phyloP scores from a whole-genome alignment of 805 yeast species.

The Yarrowia sp. region DNA sequence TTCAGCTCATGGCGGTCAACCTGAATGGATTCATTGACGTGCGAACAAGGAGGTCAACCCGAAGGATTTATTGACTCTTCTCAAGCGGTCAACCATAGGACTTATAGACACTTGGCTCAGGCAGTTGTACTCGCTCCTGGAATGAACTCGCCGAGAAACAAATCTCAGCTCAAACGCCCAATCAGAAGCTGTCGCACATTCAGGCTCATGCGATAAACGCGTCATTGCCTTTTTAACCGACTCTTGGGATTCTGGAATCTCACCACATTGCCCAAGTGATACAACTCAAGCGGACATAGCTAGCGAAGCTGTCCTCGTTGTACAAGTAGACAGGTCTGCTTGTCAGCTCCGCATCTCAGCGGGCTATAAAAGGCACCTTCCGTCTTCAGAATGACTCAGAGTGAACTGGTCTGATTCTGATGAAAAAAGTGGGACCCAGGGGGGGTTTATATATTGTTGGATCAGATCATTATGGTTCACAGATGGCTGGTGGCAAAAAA shows the following conservation, averaged over 20 bases:
- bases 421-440: background rate
- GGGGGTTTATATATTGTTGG: background rate
- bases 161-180: background rate
- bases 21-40: background rate
- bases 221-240: background rate
- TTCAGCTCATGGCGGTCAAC: background rate
- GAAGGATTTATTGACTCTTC: background rate
- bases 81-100: background rate
- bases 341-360: background rate
- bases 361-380: background rate
- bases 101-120: background rate
- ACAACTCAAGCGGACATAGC: background rate
- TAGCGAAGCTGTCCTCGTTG: background rate
- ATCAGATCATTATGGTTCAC: background rate
- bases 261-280: background rate
- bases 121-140: background rate
- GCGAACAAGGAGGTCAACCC: background rate
- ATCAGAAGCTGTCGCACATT: background rate
- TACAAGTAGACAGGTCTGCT: too few species aligned
- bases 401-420: background rate
- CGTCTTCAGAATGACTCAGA: background rate
- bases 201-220: background rate
- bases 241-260: background rate
- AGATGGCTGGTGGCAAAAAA: background rate
- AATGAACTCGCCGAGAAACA: background rate